A percentile compares a stretch with the other conserved stretches of the same genome.
Evolutionary conservation across 2,329 filamentous ascomycete species (phyloP).

Genomic region (Cladophialophora immunda): DNA sequence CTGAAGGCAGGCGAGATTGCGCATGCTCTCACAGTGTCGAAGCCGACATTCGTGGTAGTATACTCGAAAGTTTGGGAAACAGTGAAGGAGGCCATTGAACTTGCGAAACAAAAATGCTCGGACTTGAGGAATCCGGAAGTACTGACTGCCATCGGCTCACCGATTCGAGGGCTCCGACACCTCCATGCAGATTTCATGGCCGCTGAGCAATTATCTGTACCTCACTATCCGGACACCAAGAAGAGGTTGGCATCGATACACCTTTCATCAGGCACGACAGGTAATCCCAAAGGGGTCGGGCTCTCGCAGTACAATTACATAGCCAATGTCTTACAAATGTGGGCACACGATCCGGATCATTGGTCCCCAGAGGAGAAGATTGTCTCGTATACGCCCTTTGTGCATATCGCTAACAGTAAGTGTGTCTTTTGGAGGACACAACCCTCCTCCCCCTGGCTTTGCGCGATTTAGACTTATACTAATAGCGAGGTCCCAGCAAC

Average conservation of each 20-base stretch:
- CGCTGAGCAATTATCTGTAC: conserved; percentile 46
- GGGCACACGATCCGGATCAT: conserved; percentile 56
- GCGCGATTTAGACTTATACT: neutral
- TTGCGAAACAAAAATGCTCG: conserved; percentile 45
- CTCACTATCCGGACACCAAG: conserved; percentile 48
- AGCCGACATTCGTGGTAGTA: conserved; percentile 52
- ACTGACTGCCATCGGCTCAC: conserved; percentile 46
- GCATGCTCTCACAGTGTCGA: conserved; percentile 49
- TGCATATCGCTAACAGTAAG: conserved; percentile 81
- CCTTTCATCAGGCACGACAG: conserved; percentile 82
- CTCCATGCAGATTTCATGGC: conserved; percentile 46
- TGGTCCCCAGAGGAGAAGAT: conserved; percentile 69
- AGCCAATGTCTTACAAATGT: conserved; percentile 71
- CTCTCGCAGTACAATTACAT: conserved; percentile 84
- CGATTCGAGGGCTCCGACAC: conserved; percentile 16
- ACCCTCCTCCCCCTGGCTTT: neutral
- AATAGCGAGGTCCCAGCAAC: conserved; percentile 57
- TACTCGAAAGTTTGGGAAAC: conserved; percentile 48
- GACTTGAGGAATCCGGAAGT: conserved; percentile 49
- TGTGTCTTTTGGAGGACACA: neutral
- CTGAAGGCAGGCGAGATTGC: conserved; percentile 25
- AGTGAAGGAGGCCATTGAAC: conserved; percentile 47
- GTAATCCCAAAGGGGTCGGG: conserved; percentile 89
- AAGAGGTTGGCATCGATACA: conserved; percentile 52
- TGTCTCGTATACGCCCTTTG: conserved; percentile 84